Evolutionary conservation across 2,329 filamentous ascomycete genomes (phyloP), one percentile per base, ranked within the genome.

Genomic region (Pseudodiploospora longispora): DNA sequence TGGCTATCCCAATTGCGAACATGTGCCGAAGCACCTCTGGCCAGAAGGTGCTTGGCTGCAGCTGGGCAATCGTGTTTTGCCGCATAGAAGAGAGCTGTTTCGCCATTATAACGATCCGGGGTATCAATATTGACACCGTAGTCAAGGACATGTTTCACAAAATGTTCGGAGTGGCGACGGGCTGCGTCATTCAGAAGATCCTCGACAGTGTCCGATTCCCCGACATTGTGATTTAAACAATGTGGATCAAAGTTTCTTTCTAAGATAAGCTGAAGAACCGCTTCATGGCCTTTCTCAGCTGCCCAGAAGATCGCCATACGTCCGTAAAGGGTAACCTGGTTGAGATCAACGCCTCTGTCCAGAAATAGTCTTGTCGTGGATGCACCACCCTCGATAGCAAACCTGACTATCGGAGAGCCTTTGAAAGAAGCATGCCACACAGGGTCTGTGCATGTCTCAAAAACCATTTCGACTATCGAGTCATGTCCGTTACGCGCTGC

Each of bases 381-480:
- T 19, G 44, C 44, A 19, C 41, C 44, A 10, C 37, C 12, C n/a
- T 47, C 29, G 5, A 47, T 31, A 10, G 43, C 19, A 29, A 47
- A 38, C 29, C 27, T 28, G 36, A 40, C 37, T 3, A 43, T 47
- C 3, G 28, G 4, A 40, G 36, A 9, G 44, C 44, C 31, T 12
- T 36, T 37, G n/a, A n/a, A 29, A 47, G 36, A 12, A 37, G 30
- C n/a, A 9, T 12, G 3, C 31, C 30, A 19, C 19, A 19, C 19
- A 3, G 19, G 19, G 19, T 19, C 19, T 19, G 19, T 19, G 19
- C 19, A 19, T 19, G 19, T 19, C 19, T 19, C 19, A 19, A 19
- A 19, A 19, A 19, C 19, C 19, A 19, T 19, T 19, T 19, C 19
- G 19, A 19, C 19, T 19, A 19, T 19, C 19, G 19, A 19, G 19